phyloP scores from a whole-genome alignment of 2,329 filamentous ascomycete genomes.

The Colletotrichum camelliae region DNA sequence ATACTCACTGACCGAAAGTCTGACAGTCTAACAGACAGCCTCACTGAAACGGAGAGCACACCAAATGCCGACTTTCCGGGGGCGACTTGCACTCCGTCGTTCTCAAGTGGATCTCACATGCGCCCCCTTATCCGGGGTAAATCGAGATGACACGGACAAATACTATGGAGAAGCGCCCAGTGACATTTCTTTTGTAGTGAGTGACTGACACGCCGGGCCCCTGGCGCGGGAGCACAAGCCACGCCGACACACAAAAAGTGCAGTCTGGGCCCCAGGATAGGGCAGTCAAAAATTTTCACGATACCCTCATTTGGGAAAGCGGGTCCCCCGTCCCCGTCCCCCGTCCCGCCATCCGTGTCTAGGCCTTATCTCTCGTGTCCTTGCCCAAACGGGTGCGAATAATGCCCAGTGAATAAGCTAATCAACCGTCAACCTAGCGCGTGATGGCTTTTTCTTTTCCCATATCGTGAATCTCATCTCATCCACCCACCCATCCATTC shows the following conservation, averaged over 20 bases:
- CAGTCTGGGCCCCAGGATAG: not conserved
- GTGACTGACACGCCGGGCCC: not conserved
- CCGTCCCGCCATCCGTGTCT: not conserved
- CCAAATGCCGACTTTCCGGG: not conserved
- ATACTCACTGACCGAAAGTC: not conserved
- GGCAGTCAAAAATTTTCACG: constrained; percentile 19
- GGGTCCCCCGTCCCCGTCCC: not conserved
- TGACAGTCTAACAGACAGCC: not conserved
- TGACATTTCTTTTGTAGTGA: not conserved
- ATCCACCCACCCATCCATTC: not conserved
- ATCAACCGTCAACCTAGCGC: not conserved
- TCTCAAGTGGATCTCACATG: not conserved
- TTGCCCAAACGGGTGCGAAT: not conserved
- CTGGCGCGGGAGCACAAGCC: not conserved
- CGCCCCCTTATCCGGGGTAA: not conserved
- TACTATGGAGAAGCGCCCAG: not conserved
- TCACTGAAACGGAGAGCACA: not conserved
- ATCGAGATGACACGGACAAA: not conserved
- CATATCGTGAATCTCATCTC: not conserved
- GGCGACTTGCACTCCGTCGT: not conserved
- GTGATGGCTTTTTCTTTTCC: not conserved
- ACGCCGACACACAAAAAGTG: not conserved
- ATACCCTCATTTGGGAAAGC: constrained; percentile 19
- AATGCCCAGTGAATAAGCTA: not conserved
- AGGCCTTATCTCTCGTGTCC: not conserved